Base-by-base conservation (phyloP, 164 flowering plant species). In the Akebia trifoliata region DNA sequence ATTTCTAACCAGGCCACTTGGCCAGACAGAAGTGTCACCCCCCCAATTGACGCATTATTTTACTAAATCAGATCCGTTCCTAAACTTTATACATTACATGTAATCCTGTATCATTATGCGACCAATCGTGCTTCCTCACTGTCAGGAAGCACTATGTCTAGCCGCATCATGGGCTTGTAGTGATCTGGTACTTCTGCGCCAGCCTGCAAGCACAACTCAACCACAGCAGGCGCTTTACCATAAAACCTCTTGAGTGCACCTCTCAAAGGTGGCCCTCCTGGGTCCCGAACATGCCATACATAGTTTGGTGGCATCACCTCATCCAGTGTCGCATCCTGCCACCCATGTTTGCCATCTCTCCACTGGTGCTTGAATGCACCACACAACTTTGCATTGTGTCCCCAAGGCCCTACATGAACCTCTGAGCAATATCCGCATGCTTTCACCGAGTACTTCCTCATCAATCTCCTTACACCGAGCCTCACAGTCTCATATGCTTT, bases 371-470 rank as follows among this genome's bases (percentile, higher is more conserved):
- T 93, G 68, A 84, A 86, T 59, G 67, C 90, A 15, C 97, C 97
- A 60, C 99, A 93, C 2, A 90, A 83, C 77, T 84, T 93, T 0
- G 76, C 96, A 67, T 83, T 73, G 66, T 93, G 99, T 37, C 99
- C 99, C 88, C 96, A 84, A 3, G 99, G 96, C 32, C 99, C 99
- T 18, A 93, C 93, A 55, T 93, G 99, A 65, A 93, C 87, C 75
- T 93, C 96, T 3, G 95, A 67, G 74, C 97, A 93, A 64, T 93
- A 93, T 2, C 99, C 97, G 64, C 99, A 93, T 7, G 96, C 96
- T 68, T 93, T 89, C 59, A 85, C 97, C 0, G 78, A 65, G 68
- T 87, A 93, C 61, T 81, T 87, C 56, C 34, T 64, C 97, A 93
- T 92, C 72, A 93, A 65, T 63, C 61, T 84, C 50, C 66, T 68